Evolutionary conservation across 2,329 filamentous ascomycete species (phyloP).

Genomic region (Colletotrichum gloeosporioides): DNA sequence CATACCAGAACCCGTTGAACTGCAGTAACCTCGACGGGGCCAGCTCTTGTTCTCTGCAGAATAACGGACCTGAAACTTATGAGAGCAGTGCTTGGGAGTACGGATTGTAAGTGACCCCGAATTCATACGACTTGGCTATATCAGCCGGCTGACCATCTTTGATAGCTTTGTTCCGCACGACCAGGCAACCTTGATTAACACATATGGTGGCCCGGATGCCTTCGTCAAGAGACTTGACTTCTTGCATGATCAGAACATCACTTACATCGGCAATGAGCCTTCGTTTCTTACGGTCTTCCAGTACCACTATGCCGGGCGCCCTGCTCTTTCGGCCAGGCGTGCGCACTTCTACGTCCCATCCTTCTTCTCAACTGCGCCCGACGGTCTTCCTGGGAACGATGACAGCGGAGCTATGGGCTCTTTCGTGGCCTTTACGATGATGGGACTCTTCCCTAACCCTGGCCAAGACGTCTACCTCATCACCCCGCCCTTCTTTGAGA

Average conservation of each 20-base stretch:
- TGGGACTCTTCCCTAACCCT: constrained; percentile 72
- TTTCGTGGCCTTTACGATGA: constrained; percentile 70
- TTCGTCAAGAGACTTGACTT: constrained; percentile 68
- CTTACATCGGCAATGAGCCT: constrained; percentile 69
- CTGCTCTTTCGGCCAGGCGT: constrained; percentile 57
- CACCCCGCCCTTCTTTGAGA: constrained; percentile 69
- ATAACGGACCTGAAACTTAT: constrained; percentile 71
- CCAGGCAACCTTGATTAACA: constrained; percentile 57
- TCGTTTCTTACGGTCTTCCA: constrained; percentile 70
- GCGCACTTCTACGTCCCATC: constrained; percentile 70
- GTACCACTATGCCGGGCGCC: constrained; percentile 73
- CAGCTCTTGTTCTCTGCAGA: constrained; percentile 65
- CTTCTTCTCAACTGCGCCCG: constrained; percentile 63
- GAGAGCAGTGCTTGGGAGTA: constrained; percentile 78
- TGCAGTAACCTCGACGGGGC: constrained; percentile 61
- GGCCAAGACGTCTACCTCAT: constrained; percentile 77
- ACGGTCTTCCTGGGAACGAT: constrained; percentile 73
- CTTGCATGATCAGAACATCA: constrained; percentile 67
- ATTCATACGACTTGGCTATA: neutral
- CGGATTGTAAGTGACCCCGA: constrained; percentile 58
- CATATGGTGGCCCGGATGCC: constrained; percentile 62
- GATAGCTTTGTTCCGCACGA: constrained; percentile 58
- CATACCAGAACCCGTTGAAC: constrained; percentile 69
- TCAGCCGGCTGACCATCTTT: neutral
- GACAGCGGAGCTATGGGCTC: constrained; percentile 75